These are phyloP conservation scores for Suillus subaureus DNA, from an alignment of 768 basidiomycete genomes.

Conservation along the genomic window DNA sequence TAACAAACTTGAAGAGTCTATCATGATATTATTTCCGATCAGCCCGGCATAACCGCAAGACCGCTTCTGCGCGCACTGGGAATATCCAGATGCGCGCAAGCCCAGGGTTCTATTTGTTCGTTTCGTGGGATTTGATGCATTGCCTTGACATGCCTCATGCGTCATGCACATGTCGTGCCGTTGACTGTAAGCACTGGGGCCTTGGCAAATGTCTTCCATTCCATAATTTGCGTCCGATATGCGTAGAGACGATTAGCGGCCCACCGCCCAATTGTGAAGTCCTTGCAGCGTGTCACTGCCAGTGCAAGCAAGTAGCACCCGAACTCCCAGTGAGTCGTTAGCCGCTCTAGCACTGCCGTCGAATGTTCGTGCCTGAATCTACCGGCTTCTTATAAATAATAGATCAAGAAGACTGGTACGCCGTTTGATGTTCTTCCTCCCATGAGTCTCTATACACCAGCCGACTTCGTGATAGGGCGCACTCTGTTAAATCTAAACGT, in stretches of 20 bases:
- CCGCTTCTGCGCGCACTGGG: no score
- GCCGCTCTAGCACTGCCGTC: neutral
- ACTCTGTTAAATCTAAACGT: slow-evolving; percentile 5
- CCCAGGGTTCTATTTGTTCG: no score
- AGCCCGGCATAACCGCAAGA: no score
- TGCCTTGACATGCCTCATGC: no score
- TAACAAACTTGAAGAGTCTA: no score
- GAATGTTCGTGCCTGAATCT: neutral
- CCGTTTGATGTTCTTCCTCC: neutral
- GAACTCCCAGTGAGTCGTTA: no score
- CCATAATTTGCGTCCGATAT: neutral
- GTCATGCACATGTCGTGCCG: no score
- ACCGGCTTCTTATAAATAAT: neutral
- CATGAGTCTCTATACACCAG: slow-evolving; percentile 1
- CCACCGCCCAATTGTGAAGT: neutral
- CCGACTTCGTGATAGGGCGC: neutral
- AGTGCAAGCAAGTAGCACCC: no score
- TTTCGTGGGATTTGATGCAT: no score
- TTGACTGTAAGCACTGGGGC: no score
- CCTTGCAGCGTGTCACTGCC: neutral
- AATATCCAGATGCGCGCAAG: no score
- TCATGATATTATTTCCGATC: no score
- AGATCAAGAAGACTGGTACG: neutral
- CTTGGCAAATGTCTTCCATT: neutral
- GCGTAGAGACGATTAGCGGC: neutral